phyloP scores from a whole-genome alignment of 306 rosid genomes.

The Malus fusca region DNA sequence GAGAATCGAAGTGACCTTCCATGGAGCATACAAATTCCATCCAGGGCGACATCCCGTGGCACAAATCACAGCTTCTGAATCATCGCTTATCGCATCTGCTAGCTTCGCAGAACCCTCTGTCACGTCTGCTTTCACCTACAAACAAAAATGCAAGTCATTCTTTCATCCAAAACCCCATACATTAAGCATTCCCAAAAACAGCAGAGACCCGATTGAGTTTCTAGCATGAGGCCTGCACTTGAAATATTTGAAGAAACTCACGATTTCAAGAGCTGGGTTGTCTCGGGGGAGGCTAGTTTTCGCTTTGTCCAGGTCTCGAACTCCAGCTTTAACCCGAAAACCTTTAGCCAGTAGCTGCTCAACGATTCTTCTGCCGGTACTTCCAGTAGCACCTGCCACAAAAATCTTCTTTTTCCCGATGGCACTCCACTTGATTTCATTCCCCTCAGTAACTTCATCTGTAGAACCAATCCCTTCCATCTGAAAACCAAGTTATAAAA shows the following conservation, averaged over 20 bases:
- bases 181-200: background rate
- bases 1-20: constrained; percentile 61
- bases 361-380: constrained; percentile 80
- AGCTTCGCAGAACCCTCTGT: constrained; percentile 81
- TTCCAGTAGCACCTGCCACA: constrained; percentile 94
- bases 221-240: background rate
- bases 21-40: constrained; percentile 84
- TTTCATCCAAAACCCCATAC: background rate
- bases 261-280: constrained; percentile 72
- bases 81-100: constrained; percentile 68
- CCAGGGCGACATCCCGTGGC: constrained; percentile 81
- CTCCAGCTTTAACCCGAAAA: constrained; percentile 81
- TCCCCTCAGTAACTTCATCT: constrained; percentile 29
- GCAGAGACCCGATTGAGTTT: constrained; percentile 2
- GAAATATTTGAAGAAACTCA: constrained; percentile 24
- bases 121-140: constrained; percentile 82
- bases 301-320: constrained; percentile 78
- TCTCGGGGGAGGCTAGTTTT: constrained; percentile 33
- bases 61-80: constrained; percentile 82
- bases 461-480: constrained; percentile 60
- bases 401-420: constrained; percentile 52
- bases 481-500: constrained; percentile 24
- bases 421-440: constrained; percentile 15
- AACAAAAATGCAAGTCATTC: constrained; percentile 1
- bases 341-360: constrained; percentile 82